Conservation (phyloP, 1,284 basidiomycete genomes). For the Inonotus hispidus region DNA sequence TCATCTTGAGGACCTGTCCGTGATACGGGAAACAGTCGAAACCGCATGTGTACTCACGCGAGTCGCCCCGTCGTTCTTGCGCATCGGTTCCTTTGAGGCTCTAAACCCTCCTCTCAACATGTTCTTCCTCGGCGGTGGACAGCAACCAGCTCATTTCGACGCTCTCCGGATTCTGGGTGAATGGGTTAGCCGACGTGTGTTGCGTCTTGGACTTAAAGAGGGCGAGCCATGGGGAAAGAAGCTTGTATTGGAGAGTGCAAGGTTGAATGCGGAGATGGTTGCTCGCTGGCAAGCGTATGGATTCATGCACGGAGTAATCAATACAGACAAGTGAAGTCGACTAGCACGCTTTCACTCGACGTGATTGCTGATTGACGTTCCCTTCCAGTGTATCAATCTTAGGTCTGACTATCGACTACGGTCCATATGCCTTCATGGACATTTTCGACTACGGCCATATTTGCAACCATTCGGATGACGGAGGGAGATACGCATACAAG, state of each 20-base stretch:
- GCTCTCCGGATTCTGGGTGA: conserved; percentile 68
- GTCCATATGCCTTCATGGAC: conserved; percentile 96
- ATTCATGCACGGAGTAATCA: conserved; percentile 94
- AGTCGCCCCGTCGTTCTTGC: conserved; percentile 85
- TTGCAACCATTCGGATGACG: conserved; percentile 89
- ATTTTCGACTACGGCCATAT: conserved; percentile 81
- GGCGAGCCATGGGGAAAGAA: conserved; percentile 62
- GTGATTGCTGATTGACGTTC: conserved; percentile 16
- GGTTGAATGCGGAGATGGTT: conserved; percentile 85
- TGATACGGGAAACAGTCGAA: conserved; percentile 78
- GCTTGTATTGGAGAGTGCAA: conserved; percentile 73
- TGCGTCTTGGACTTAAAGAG: conserved; percentile 41
- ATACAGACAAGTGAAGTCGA: conserved; percentile 80
- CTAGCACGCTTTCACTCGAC: background rate
- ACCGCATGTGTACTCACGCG: conserved; percentile 79
- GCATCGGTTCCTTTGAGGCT: conserved; percentile 90
- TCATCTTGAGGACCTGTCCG: conserved; percentile 69
- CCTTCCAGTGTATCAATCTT: conserved; percentile 66
- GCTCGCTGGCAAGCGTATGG: conserved; percentile 94
- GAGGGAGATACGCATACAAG: conserved; percentile 84
- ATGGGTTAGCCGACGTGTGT: conserved; percentile 57
- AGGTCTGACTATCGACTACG: conserved; percentile 92
- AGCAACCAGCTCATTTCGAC: conserved; percentile 72
- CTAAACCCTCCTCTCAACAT: conserved; percentile 67
- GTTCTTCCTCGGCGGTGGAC: conserved; percentile 69